These are phyloP conservation scores for Hericium rajendrae DNA, from an alignment of 768 basidiomycete genomes.

Conservation along the genomic window DNA sequence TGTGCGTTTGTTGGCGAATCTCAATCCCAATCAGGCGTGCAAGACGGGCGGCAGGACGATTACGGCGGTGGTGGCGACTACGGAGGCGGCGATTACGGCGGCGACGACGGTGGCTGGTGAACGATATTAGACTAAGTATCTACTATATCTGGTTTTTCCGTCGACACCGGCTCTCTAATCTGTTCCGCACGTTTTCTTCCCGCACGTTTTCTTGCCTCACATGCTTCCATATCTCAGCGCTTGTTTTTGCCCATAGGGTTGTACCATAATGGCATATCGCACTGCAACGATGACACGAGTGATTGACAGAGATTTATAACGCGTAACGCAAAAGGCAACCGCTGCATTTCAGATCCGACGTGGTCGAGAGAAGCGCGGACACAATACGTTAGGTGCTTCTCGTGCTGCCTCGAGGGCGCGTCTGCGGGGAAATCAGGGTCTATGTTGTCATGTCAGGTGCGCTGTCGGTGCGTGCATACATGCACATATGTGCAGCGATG, in stretches of 20 bases:
- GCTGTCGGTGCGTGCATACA: too few relatives aligned
- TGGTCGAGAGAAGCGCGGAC: neutral
- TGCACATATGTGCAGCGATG: too few relatives aligned
- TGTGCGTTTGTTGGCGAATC: too few relatives aligned
- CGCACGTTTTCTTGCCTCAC: neutral
- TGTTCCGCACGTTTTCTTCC: neutral
- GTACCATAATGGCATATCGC: conserved; percentile 3
- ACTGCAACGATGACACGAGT: neutral
- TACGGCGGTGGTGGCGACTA: conserved; percentile 1
- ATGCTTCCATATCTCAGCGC: neutral
- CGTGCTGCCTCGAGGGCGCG: neutral
- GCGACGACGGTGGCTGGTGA: conserved; percentile 4
- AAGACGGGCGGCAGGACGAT: conserved; percentile 14
- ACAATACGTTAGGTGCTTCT: too few relatives aligned
- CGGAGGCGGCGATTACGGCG: conserved; percentile 9
- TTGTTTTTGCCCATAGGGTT: conserved; percentile 16
- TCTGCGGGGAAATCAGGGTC: too few relatives aligned
- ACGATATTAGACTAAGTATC: neutral
- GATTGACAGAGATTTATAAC: neutral
- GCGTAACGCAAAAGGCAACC: neutral
- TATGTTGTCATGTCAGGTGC: too few relatives aligned
- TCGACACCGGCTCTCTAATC: neutral
- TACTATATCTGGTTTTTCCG: neutral
- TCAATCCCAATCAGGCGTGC: too few relatives aligned
- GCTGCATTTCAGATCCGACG: neutral